Conservation (phyloP, 768 basidiomycete genomes). For the Podaxis sp. region DNA sequence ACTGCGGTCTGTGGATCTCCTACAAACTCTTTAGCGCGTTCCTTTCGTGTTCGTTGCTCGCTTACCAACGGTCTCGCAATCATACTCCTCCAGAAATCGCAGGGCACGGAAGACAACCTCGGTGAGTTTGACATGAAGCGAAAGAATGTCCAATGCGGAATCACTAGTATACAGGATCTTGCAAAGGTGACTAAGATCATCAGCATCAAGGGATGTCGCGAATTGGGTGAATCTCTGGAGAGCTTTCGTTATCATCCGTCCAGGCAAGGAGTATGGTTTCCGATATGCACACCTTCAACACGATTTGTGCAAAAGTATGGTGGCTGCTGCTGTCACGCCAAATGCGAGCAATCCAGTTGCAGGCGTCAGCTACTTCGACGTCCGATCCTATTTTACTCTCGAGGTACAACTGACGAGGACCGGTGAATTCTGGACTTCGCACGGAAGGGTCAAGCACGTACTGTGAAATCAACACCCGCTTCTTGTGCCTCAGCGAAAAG, state of each 20-base stretch:
- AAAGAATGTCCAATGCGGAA: conserved; percentile 62
- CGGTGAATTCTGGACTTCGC: conserved; percentile 6
- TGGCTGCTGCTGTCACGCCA: conserved; percentile 61
- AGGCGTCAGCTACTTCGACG: conserved; percentile 34
- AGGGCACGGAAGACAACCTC: conserved; percentile 66
- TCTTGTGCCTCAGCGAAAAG: conserved; percentile 63
- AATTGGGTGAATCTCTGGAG: conserved; percentile 59
- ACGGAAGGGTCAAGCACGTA: conserved; percentile 26
- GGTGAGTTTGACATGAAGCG: conserved; percentile 63
- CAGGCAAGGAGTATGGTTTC: neutral
- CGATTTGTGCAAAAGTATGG: conserved; percentile 51
- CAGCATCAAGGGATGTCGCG: conserved; percentile 57
- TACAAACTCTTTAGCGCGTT: conserved; percentile 26
- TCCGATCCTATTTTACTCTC: conserved; percentile 61
- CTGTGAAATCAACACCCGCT: conserved; percentile 57
- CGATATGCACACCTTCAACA: conserved; percentile 50
- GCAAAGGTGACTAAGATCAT: conserved; percentile 70
- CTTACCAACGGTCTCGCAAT: conserved; percentile 80
- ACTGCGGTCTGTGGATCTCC: conserved; percentile 86
- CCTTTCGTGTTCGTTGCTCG: conserved; percentile 15
- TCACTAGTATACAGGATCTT: conserved; percentile 62
- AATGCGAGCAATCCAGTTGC: conserved; percentile 43
- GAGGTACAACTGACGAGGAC: conserved; percentile 47
- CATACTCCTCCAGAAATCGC: conserved; percentile 66
- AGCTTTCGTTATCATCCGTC: neutral